Conservation (phyloP, 73 alveolate species). For the Symbiodinium natans region DNA sequence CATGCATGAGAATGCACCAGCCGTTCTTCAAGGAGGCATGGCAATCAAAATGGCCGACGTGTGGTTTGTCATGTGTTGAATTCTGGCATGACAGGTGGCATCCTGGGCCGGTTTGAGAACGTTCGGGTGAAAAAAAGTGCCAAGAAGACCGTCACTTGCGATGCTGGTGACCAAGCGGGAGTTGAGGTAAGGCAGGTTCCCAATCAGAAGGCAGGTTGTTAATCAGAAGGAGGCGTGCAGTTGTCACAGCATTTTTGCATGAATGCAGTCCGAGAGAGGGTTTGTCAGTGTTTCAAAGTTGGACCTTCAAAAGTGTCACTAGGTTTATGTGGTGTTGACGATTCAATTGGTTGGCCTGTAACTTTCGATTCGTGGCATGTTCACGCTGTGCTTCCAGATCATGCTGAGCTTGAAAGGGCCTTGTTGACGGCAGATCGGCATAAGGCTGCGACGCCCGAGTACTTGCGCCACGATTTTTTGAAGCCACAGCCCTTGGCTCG, state of each 20-base stretch:
- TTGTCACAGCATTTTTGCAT: too few relatives aligned
- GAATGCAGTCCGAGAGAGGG: background rate
- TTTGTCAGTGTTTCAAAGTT: background rate
- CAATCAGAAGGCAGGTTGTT: too few relatives aligned
- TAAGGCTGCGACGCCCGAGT: slow-evolving; percentile 80
- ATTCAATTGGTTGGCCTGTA: too few relatives aligned
- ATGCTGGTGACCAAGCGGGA: background rate
- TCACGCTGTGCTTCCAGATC: too few relatives aligned
- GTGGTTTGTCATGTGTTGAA: background rate
- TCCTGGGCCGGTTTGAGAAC: slow-evolving; percentile 73
- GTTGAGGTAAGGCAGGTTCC: too few relatives aligned
- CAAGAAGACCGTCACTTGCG: slow-evolving; percentile 66
- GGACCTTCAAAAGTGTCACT: too few relatives aligned
- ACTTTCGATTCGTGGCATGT: too few relatives aligned
- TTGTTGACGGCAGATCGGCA: background rate
- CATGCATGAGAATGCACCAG: background rate
- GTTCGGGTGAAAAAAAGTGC: slow-evolving; percentile 67
- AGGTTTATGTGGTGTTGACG: too few relatives aligned
- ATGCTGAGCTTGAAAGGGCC: too few relatives aligned
- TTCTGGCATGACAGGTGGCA: slow-evolving; percentile 34
- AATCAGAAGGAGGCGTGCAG: too few relatives aligned
- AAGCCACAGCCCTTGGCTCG: slow-evolving; percentile 24
- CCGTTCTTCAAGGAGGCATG: background rate
- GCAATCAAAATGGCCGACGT: too few relatives aligned
- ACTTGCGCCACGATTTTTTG: slow-evolving; percentile 47